Conservation (phyloP, 495 filamentous ascomycete species). For the Penicillium flavigenum region DNA sequence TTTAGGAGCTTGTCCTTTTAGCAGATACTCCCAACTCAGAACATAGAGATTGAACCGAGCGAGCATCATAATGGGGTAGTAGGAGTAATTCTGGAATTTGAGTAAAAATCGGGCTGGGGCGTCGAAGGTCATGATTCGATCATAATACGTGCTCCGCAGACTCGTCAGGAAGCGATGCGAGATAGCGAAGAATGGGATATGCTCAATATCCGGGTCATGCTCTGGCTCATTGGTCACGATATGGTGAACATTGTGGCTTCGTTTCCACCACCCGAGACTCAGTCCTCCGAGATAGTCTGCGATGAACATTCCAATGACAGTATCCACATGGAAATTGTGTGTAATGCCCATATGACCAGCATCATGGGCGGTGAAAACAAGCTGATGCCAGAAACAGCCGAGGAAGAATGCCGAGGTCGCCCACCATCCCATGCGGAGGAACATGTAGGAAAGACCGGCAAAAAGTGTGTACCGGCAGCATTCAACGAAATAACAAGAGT, state of each 20-base stretch:
- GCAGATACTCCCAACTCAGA: slow-evolving; percentile 78
- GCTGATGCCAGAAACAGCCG: slow-evolving; percentile 90
- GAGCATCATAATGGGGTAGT: slow-evolving; percentile 81
- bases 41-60: slow-evolving; percentile 92
- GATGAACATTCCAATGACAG: slow-evolving; percentile 83
- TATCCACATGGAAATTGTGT: slow-evolving; percentile 78
- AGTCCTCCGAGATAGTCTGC: slow-evolving; percentile 88
- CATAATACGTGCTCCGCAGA: slow-evolving; percentile 85
- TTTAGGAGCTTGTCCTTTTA: slow-evolving; percentile 70
- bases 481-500: slow-evolving; percentile 77
- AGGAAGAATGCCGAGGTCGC: slow-evolving; percentile 70
- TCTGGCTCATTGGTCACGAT: slow-evolving; percentile 96
- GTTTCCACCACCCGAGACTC: slow-evolving; percentile 97
- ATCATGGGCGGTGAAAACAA: slow-evolving; percentile 94
- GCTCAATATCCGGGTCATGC: slow-evolving; percentile 96
- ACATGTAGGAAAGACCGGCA: slow-evolving; percentile 61
- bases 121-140: slow-evolving; percentile 83
- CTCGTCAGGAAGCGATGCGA: slow-evolving; percentile 78
- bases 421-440: slow-evolving; percentile 73
- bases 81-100: slow-evolving; percentile 75
- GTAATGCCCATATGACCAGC: slow-evolving; percentile 98
- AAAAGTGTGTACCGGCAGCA: slow-evolving; percentile 70
- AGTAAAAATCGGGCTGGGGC: slow-evolving; percentile 68
- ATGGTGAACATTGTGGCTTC: slow-evolving; percentile 96
- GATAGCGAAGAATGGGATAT: slow-evolving; percentile 93